Conservation (phyloP, 441 rosid genomes). For the Croton setiger region DNA sequence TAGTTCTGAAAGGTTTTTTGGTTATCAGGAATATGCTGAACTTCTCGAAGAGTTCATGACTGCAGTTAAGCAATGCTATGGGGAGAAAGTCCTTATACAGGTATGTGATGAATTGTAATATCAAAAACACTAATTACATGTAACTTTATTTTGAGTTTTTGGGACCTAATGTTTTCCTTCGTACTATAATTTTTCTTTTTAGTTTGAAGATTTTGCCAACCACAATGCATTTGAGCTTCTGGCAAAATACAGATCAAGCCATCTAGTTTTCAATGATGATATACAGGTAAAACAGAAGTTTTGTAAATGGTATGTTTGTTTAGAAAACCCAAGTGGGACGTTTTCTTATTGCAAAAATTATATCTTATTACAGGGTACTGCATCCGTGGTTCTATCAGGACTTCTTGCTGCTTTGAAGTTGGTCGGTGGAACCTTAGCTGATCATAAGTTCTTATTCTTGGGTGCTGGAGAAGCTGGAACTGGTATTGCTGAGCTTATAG, state of each 20-base stretch:
- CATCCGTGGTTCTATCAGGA: constrained; percentile 82
- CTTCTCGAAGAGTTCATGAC: constrained; percentile 78
- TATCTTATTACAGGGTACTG: constrained; percentile 66
- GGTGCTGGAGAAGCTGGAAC: constrained; percentile 99
- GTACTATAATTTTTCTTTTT: constrained; percentile 27
- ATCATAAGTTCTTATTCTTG: constrained; percentile 77
- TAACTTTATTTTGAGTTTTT: constrained; percentile 1
- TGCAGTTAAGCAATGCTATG: constrained; percentile 83
- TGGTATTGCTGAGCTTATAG: constrained; percentile 87
- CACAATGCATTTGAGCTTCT: constrained; percentile 83
- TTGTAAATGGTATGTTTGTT: not conserved
- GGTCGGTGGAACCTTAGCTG: constrained; percentile 60
- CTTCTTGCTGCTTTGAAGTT: constrained; percentile 65
- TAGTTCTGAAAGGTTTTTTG: not conserved
- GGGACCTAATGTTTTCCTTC: not conserved
- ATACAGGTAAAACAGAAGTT: constrained; percentile 54
- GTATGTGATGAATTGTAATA: constrained; percentile 29
- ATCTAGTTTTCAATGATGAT: constrained; percentile 92
- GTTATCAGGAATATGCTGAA: constrained; percentile 62
- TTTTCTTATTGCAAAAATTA: constrained; percentile 13
- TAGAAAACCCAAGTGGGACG: not conserved
- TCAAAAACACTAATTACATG: not conserved
- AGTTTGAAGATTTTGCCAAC: constrained; percentile 97
- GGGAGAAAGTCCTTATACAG: constrained; percentile 83
- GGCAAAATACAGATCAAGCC: constrained; percentile 57